Conservation (phyloP, 345 rosid species). For the Gossypium australe region DNA sequence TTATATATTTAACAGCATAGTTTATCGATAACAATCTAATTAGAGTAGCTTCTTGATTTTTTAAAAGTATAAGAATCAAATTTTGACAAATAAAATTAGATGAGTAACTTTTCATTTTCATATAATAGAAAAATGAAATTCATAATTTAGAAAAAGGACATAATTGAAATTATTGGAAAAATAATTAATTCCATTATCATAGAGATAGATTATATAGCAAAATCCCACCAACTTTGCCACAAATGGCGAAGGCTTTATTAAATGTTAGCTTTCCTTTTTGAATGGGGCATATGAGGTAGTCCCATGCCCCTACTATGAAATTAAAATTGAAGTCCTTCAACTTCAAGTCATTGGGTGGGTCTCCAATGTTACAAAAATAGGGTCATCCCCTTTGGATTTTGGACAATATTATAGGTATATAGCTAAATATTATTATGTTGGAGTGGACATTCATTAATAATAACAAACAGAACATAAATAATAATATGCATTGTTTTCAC, state of each 20-base stretch:
- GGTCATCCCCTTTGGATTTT: background rate
- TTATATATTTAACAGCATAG: too few relatives aligned
- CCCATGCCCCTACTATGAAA: background rate
- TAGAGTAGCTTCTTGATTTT: too few relatives aligned
- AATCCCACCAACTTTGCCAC: background rate
- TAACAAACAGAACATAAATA: too few relatives aligned
- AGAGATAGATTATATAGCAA: background rate
- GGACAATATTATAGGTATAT: background rate
- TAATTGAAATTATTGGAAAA: background rate
- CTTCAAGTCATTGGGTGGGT: slow-evolving; percentile 4
- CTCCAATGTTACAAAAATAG: background rate
- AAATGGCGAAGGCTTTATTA: background rate
- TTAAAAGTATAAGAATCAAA: too few relatives aligned
- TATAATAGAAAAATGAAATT: too few relatives aligned
- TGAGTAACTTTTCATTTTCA: too few relatives aligned
- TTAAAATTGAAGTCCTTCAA: background rate
- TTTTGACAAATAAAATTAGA: too few relatives aligned
- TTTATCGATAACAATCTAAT: too few relatives aligned
- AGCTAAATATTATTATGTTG: background rate
- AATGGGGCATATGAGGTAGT: background rate
- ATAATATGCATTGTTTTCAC: background rate
- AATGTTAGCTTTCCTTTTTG: background rate
- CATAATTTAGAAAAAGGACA: too few relatives aligned
- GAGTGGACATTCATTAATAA: background rate
- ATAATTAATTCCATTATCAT: background rate